Evolutionary conservation across 148 eudicot species (phyloP).

Genomic region (Cornus controversa): DNA sequence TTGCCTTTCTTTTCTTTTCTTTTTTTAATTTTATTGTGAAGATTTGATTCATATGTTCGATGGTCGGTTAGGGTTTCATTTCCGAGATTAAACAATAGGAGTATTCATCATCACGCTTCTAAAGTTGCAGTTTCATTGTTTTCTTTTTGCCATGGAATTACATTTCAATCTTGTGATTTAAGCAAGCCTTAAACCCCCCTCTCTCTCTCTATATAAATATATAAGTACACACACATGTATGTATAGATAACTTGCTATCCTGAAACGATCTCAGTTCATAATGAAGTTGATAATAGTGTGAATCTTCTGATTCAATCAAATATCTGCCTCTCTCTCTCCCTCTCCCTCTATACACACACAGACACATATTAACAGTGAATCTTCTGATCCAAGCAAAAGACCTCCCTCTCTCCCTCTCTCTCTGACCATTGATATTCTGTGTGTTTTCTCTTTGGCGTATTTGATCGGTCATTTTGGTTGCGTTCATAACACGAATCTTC

Average conservation of each 20-base stretch:
- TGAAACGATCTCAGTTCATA: not conserved
- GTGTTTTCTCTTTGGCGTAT: not conserved
- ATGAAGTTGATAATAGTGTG: conserved; percentile 22
- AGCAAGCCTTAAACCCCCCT: conserved; percentile 7
- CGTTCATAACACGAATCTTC: not conserved
- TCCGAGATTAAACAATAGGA: not conserved
- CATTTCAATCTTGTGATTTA: conserved; percentile 9
- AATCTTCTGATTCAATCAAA: conserved; percentile 31
- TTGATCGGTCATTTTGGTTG: no score
- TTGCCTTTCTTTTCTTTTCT: conserved; percentile 5
- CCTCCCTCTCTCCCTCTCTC: not conserved
- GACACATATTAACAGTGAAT: no score
- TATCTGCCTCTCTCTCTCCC: not conserved
- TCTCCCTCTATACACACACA: no score
- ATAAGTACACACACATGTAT: not conserved
- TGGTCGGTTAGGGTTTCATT: conserved; percentile 22
- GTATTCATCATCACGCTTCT: conserved; percentile 20
- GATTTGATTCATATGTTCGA: conserved; percentile 14
- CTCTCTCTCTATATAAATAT: not conserved
- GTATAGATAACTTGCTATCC: not conserved
- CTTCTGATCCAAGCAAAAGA: conserved; percentile 27
- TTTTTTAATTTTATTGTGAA: not conserved
- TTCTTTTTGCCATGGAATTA: not conserved
- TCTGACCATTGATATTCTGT: not conserved
- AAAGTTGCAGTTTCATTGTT: conserved; percentile 8